These are phyloP conservation scores for Arabidopsis lyrata DNA, from an alignment of 441 rosid species.

Conservation along the genomic window DNA sequence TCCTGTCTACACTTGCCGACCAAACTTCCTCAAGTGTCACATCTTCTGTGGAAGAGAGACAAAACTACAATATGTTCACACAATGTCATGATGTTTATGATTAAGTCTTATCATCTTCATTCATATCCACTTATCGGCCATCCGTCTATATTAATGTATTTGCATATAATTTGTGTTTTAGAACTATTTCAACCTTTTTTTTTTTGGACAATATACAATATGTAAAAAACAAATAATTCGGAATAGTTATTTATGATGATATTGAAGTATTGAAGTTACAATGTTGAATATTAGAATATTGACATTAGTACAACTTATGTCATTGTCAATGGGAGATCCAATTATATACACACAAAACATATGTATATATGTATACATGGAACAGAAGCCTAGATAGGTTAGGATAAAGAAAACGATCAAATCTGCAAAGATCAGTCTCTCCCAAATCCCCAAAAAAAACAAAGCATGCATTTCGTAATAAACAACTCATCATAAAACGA, in stretches of 20 bases:
- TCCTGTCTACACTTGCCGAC: slow-evolving; percentile 34
- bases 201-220: not conserved
- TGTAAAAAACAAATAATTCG: not conserved
- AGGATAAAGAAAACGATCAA: slow-evolving; percentile 43
- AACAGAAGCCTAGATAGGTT: slow-evolving; percentile 33
- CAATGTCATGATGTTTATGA: not conserved
- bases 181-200: not conserved
- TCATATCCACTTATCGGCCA: not conserved
- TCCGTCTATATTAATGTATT: not conserved
- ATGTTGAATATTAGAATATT: not conserved
- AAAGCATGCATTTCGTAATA: slow-evolving; percentile 49
- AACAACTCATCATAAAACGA: slow-evolving; percentile 45
- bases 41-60: slow-evolving; percentile 31
- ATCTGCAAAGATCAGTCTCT: slow-evolving; percentile 37
- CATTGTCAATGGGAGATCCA: not conserved
- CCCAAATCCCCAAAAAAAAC: slow-evolving; percentile 42
- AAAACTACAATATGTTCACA: slow-evolving; percentile 38
- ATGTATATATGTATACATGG: slow-evolving; percentile 10
- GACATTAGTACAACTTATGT: too few relatives aligned
- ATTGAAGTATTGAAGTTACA: not conserved
- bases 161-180: not conserved
- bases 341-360: not conserved
- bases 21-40: slow-evolving; percentile 43
- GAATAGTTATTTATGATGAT: not conserved
- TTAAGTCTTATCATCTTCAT: not conserved